Conservation (phyloP, 805 yeast species). For the Brettanomyces anomalus region DNA sequence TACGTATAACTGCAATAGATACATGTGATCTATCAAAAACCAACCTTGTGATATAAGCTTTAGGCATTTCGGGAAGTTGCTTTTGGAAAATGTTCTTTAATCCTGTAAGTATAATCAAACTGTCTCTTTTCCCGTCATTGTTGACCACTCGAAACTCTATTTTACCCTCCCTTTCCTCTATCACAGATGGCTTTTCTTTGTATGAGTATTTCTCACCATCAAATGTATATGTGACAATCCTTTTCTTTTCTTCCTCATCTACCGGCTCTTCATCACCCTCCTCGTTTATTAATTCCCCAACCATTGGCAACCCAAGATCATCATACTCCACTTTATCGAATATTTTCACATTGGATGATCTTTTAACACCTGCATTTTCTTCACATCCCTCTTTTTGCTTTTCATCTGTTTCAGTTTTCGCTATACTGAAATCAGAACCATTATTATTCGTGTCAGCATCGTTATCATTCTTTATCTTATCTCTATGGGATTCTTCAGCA, state of each 20-base stretch:
- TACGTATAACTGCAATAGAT: constrained; percentile 92
- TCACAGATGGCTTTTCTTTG: constrained; percentile 87
- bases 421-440: constrained; percentile 10
- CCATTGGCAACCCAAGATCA: constrained; percentile 2
- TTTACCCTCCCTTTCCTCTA: constrained; percentile 87
- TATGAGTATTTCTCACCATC: constrained; percentile 78
- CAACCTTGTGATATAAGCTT: constrained; percentile 88
- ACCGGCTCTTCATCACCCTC: constrained; percentile 15
- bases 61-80: constrained; percentile 97
- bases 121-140: constrained; percentile 83
- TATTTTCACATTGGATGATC: constrained; percentile 1
- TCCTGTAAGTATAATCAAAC: constrained; percentile 87
- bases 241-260: constrained; percentile 30
- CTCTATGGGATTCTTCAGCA: constrained; percentile 21
- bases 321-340: not conserved
- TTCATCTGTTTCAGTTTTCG: not conserved
- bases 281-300: constrained; percentile 2
- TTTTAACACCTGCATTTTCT: constrained; percentile 4
- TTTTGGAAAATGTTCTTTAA: constrained; percentile 93
- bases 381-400: not conserved
- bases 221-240: constrained; percentile 42
- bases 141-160: constrained; percentile 95
- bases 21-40: constrained; percentile 92
- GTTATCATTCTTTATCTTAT: constrained; percentile 5
- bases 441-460: constrained; percentile 12